These are phyloP conservation scores for Globisporangium polare DNA, from an alignment of 352 stramenopile species.

Conservation along the genomic window DNA sequence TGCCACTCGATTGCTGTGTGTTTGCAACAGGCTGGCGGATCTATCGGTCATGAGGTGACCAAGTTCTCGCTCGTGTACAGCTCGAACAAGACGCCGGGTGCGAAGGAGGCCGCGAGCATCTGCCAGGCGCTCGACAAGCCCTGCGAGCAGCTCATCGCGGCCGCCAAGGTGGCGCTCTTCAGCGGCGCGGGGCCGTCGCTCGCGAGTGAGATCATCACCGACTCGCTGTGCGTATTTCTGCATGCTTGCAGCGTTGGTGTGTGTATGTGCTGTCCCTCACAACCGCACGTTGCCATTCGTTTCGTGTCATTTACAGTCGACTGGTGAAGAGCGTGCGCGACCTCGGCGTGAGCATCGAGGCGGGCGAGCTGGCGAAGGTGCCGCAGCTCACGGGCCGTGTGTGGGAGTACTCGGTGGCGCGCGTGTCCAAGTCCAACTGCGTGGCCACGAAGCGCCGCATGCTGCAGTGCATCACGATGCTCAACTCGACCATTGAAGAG, in stretches of 20 bases:
- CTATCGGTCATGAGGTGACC: constrained; percentile 78
- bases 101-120: constrained; percentile 69
- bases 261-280: constrained; percentile 2
- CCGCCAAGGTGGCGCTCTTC: constrained; percentile 76
- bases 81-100: constrained; percentile 55
- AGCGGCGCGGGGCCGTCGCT: constrained; percentile 74
- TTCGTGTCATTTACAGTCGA: constrained; percentile 29
- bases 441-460: constrained; percentile 83
- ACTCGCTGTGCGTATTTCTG: constrained; percentile 50
- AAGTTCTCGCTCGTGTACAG: constrained; percentile 85
- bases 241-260: not conserved
- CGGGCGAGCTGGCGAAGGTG: constrained; percentile 43
- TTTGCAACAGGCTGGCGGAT: constrained; percentile 42
- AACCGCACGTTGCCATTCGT: too few relatives aligned
- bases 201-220: constrained; percentile 62
- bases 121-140: constrained; percentile 74
- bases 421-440: constrained; percentile 83
- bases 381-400: constrained; percentile 77
- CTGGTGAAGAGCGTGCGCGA: constrained; percentile 74
- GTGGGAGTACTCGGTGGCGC: constrained; percentile 71
- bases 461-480: constrained; percentile 78
- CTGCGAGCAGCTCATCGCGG: constrained; percentile 73
- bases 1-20: not conserved
- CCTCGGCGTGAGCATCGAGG: constrained; percentile 40
- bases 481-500: constrained; percentile 81